These are phyloP conservation scores for Mycena vulgaris DNA, from an alignment of 768 basidiomycete species.

Conservation along the genomic window DNA sequence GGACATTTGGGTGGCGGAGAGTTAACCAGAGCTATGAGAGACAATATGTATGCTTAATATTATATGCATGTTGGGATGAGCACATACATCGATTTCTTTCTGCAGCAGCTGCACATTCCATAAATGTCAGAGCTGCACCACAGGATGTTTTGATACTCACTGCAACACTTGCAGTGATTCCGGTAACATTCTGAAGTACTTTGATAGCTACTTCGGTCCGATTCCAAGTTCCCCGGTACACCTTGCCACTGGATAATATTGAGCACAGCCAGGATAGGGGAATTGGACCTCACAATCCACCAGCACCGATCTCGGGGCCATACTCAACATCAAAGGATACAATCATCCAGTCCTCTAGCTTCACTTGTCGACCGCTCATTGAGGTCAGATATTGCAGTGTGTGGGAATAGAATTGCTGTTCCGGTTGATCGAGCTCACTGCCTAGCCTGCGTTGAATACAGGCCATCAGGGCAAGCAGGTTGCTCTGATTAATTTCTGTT, in stretches of 20 bases:
- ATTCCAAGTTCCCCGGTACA: conserved; percentile 26
- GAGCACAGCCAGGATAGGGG: background rate
- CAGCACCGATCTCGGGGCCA: conserved; percentile 17
- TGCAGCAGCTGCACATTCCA: background rate
- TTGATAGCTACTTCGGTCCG: conserved; percentile 23
- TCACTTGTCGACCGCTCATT: background rate
- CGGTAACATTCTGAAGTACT: background rate
- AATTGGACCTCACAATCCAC: conserved; percentile 20
- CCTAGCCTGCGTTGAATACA: background rate
- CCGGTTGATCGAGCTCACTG: background rate
- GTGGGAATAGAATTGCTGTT: conserved; percentile 10
- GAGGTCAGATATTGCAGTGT: conserved; percentile 16
- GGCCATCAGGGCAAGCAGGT: conserved; percentile 1
- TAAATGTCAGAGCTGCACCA: background rate
- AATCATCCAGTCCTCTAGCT: conserved; percentile 30
- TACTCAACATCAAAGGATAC: conserved; percentile 22
- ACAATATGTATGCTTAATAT: background rate
- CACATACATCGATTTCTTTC: conserved; percentile 12
- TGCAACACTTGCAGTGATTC: background rate
- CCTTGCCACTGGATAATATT: conserved; percentile 9
- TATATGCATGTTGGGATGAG: conserved; percentile 47
- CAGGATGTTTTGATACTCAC: background rate
- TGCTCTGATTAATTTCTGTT: conserved; percentile 20
- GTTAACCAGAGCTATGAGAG: conserved; percentile 10
- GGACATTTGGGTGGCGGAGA: conserved; percentile 83